Conservation (phyloP, 2,329 filamentous ascomycete species). For the Pseudogymnoascus sp. region DNA sequence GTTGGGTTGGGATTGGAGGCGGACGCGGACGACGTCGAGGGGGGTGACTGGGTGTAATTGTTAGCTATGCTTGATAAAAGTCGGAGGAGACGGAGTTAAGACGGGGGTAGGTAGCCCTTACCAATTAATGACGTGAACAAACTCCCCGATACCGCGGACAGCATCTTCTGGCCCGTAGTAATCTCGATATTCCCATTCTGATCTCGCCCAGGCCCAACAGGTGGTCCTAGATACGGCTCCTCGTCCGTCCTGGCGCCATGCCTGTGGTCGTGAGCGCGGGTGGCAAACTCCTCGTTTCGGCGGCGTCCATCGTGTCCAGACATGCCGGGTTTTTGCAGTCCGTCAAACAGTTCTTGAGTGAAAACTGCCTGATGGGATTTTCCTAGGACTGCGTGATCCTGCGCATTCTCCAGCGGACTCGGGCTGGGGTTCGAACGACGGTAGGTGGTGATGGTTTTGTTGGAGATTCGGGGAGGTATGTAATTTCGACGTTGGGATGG, state of each 20-base stretch:
- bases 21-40: conserved; percentile 91
- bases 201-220: conserved; percentile 13
- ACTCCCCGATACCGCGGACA: conserved; percentile 86
- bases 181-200: conserved; percentile 52
- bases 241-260: not conserved
- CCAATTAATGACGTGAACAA: conserved; percentile 82
- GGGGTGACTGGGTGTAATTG: conserved; percentile 63
- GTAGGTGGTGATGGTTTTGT: not conserved
- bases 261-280: not conserved
- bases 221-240: not conserved
- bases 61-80: not conserved
- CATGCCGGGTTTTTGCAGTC: conserved; percentile 11
- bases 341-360: not conserved
- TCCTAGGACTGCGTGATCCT: not conserved
- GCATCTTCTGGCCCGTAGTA: conserved; percentile 83
- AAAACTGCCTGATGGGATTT: conserved; percentile 5
- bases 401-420: not conserved
- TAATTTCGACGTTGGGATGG: not conserved
- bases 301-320: conserved; percentile 14
- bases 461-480: not conserved
- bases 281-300: not conserved
- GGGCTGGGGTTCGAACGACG: not conserved
- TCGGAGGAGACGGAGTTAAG: not conserved
- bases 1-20: conserved; percentile 74
- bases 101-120: conserved; percentile 33